Evolutionary conservation across 768 basidiomycete genomes (phyloP).

Genomic region (Fomitopsis serialis): DNA sequence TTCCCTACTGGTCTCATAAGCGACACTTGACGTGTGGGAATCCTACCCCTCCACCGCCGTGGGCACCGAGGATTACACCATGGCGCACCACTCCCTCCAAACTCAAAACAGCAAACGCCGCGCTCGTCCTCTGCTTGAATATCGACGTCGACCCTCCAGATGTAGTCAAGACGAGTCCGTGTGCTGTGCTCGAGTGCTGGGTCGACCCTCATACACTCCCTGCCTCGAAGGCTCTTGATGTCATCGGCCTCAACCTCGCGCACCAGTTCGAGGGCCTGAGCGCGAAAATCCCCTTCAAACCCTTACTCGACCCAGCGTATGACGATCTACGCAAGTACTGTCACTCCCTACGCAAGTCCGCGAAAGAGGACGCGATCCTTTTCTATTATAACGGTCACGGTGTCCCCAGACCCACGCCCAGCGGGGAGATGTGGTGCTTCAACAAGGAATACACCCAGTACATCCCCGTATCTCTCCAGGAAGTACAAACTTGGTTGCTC

Average conservation of each 20-base stretch:
- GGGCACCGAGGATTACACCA: constrained; percentile 58
- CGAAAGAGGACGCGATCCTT: constrained; percentile 89
- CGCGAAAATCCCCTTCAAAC: constrained; percentile 91
- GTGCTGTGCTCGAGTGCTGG: constrained; percentile 94
- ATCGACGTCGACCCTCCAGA: constrained; percentile 98
- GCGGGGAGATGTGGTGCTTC: constrained; percentile 98
- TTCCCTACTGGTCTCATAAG: constrained; percentile 84
- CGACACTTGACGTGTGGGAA: constrained; percentile 90
- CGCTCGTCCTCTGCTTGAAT: constrained; percentile 88
- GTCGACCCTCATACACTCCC: constrained; percentile 93
- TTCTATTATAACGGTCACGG: constrained; percentile 99
- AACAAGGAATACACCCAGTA: constrained; percentile 97
- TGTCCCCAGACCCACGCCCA: constrained; percentile 92
- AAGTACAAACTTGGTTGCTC: constrained; percentile 90
- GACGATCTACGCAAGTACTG: constrained; percentile 92
- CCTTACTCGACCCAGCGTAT: constrained; percentile 90
- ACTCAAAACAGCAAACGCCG: constrained; percentile 87
- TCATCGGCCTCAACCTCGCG: constrained; percentile 88
- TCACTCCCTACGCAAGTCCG: constrained; percentile 73
- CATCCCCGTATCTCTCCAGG: constrained; percentile 92
- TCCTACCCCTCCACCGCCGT: constrained; percentile 64
- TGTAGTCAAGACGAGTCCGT: constrained; percentile 94
- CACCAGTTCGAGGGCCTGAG: constrained; percentile 96
- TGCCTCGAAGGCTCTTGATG: constrained; percentile 88
- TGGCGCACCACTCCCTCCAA: constrained; percentile 85